Evolutionary conservation across 352 stramenopile genomes (phyloP), one percentile per base, ranked within the genome.

Genomic region (Globisporangium ultimum): DNA sequence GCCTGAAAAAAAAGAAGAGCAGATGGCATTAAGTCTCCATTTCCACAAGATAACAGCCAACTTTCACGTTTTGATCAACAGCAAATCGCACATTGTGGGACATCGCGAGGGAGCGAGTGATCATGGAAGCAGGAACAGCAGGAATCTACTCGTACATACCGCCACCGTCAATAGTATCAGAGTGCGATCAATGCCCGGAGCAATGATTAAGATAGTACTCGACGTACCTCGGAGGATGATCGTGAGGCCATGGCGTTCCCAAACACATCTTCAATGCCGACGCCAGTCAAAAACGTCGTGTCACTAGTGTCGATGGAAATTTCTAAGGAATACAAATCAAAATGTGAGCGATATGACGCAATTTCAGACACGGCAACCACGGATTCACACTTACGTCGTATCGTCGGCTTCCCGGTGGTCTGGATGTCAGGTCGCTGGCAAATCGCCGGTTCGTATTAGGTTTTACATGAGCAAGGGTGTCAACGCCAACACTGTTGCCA

Each of bases 281-380:
- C 76, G 18, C 83, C 79, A 3, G 83, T 93, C 47, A 93, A 55
- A 41, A 91, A 93, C 5, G 80, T 93, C n/a, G 77, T 71, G 58
- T 93, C 78, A 17, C 68, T 82, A 7, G 67, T 69, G 43, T 86
- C 74, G n/a, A 83, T 71, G 13, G 22, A 54, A 58, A 21, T 54
- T 52, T 64, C 42, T 14, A 36, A 36, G 28, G 7, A 36, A 36
- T 36, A 5, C 4, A 36, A 8, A 36, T 36, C 28, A 36, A 36
- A 36, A 36, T 10, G 28, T 36, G 28, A 36, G 28, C 28, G 28
- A 36, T 1, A 36, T 5, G 28, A 36, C 28, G 28, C 28, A 6
- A 36, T 36, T 0, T 10, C 28, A 36, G 28, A 36, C 28, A 36
- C 28, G 28, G 28, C 28, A 36, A 36, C 7, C 28, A 36, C 5